A percentile compares a stretch with the other conserved stretches of the same genome.
Conservation (phyloP, 2,329 filamentous ascomycete genomes). For the Alternaria solani region DNA sequence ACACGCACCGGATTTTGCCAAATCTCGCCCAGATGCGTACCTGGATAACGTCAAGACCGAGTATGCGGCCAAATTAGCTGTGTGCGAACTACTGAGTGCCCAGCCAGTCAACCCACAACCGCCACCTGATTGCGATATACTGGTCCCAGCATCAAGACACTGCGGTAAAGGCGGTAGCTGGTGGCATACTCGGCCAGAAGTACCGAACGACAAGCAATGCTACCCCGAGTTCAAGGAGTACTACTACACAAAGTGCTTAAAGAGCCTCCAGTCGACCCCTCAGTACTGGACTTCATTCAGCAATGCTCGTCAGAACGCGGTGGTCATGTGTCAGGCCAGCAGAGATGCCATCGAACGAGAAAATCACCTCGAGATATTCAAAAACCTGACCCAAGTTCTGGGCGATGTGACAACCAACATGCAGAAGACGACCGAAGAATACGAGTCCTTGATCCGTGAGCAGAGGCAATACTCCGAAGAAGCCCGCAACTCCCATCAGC, state of each 20-base stretch:
- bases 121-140: conserved; percentile 61
- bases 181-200: conserved; percentile 28
- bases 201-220: conserved; percentile 36
- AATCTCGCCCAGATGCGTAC: conserved; percentile 36
- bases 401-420: conserved; percentile 32
- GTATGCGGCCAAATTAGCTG: conserved; percentile 68
- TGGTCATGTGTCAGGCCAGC: conserved; percentile 69
- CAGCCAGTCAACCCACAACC: conserved; percentile 52
- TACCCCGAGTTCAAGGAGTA: conserved; percentile 44
- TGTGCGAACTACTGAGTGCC: conserved; percentile 68
- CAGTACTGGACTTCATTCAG: conserved; percentile 72
- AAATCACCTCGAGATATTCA: conserved; percentile 46
- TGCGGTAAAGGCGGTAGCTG: conserved; percentile 35
- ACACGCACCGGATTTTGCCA: conserved; percentile 36
- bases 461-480: conserved; percentile 36
- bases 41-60: conserved; percentile 59
- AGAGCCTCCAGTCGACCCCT: conserved; percentile 61
- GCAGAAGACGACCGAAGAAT: conserved; percentile 32
- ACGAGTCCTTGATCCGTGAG: conserved; percentile 32
- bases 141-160: conserved; percentile 54
- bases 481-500: conserved; percentile 28
- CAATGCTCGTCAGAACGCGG: conserved; percentile 67
- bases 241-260: conserved; percentile 61
- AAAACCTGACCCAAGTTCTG: conserved; percentile 42
- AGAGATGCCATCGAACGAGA: conserved; percentile 66